A percentile compares a stretch with the other conserved stretches of the same genome.
Conservation (phyloP, 768 basidiomycete species). For the Galerina sulciceps region DNA sequence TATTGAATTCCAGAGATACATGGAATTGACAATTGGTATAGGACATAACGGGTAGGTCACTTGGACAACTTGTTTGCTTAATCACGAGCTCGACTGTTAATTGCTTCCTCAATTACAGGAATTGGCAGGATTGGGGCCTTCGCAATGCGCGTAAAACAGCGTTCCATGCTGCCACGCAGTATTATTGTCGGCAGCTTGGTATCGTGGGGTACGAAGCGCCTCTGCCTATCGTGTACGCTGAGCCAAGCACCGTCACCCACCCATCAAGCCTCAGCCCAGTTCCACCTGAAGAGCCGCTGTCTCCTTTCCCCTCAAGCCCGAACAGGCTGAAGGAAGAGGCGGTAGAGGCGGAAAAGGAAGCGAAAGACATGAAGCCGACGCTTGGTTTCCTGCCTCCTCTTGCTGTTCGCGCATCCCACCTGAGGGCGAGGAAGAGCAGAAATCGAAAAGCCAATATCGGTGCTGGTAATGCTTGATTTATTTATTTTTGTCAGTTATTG, state of each 20-base stretch:
- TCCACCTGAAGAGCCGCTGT: slow-evolving; percentile 11
- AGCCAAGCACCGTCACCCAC: slow-evolving; percentile 31
- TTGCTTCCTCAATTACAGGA: slow-evolving; percentile 16
- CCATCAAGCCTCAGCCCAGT: slow-evolving; percentile 14
- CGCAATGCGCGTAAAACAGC: slow-evolving; percentile 68
- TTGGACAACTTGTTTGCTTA: neutral
- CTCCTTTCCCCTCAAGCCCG: slow-evolving; percentile 5
- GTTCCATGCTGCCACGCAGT: slow-evolving; percentile 78
- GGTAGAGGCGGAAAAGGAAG: slow-evolving; percentile 29
- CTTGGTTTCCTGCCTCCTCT: slow-evolving; percentile 55
- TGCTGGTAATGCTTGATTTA: slow-evolving; percentile 31
- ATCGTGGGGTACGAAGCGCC: slow-evolving; percentile 65
- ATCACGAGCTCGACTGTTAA: neutral
- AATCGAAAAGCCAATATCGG: slow-evolving; percentile 44
- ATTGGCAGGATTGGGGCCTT: slow-evolving; percentile 60
- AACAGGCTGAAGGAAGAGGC: slow-evolving; percentile 18
- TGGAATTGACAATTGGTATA: slow-evolving; percentile 73
- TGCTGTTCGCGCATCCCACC: slow-evolving; percentile 33
- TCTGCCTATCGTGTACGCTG: slow-evolving; percentile 59
- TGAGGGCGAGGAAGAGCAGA: slow-evolving; percentile 46
- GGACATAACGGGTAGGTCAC: slow-evolving; percentile 49
- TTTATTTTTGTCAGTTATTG: neutral
- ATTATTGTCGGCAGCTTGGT: slow-evolving; percentile 71
- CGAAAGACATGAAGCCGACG: slow-evolving; percentile 37
- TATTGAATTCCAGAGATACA: slow-evolving; percentile 66